Conservation (phyloP, 169 alveolate genomes). For the Cryptosporidium sp. region DNA sequence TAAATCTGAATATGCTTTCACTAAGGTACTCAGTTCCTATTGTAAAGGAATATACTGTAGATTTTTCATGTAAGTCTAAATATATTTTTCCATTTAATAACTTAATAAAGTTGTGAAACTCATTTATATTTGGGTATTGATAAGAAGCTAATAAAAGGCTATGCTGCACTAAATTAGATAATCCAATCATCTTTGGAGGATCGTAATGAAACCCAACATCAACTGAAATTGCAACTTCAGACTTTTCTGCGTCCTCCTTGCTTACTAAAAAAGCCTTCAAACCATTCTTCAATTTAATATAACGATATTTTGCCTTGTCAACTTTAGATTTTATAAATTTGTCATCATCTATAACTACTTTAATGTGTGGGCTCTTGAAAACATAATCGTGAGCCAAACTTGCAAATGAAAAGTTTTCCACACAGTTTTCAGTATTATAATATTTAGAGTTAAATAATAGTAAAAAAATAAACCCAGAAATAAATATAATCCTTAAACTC, state of each 20-base stretch:
- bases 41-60: slow-evolving; percentile 34
- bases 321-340: slow-evolving; percentile 29
- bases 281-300: slow-evolving; percentile 25
- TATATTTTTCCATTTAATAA: slow-evolving; percentile 38
- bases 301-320: slow-evolving; percentile 45
- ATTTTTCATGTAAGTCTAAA: slow-evolving; percentile 16
- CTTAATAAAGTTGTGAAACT: slow-evolving; percentile 46
- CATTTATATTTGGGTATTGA: slow-evolving; percentile 43
- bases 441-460: not conserved
- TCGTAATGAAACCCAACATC: slow-evolving; percentile 47
- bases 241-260: slow-evolving; percentile 23
- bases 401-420: not conserved
- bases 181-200: slow-evolving; percentile 36
- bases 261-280: slow-evolving; percentile 43
- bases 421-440: not conserved
- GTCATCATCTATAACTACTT: slow-evolving; percentile 4
- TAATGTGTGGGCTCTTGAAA: not conserved
- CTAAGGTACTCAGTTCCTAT: slow-evolving; percentile 51
- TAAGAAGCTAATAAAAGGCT: slow-evolving; percentile 26
- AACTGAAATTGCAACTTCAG: slow-evolving; percentile 56
- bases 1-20: slow-evolving; percentile 40
- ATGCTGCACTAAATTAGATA: slow-evolving; percentile 51
- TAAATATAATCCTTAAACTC: not conserved
- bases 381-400: not conserved
- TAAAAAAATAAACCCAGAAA: not conserved